Evolutionary conservation across 208 protist genomes (phyloP), one percentile per base, ranked within the genome.

Genomic region (Naegleria gruberi): DNA sequence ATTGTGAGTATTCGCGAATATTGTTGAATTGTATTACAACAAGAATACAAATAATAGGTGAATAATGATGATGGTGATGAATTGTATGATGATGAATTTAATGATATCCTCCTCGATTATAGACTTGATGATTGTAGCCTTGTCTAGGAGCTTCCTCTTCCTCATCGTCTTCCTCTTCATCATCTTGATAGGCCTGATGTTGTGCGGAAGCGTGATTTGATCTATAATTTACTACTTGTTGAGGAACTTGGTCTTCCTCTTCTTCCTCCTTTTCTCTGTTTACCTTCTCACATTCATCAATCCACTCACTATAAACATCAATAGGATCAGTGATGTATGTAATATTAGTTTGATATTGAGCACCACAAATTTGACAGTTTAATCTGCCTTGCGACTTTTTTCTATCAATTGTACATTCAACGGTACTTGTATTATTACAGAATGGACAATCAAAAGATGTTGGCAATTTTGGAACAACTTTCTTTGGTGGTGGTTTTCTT

Each of bases 251-350:
- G 17, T 77, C 89, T 26, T 82, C 57, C 10, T 87, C 74, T 30
- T 74, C 89, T 6, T 77, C 37, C 3, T 91, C 88, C 1, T 83
- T 73, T 46, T 89, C 26, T 82, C 7, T 12, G 87, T 94, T 94
- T 43, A 90, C 90, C 34, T 92, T 90, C 41, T 94, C 91, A 83
- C 93, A 95, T 86, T 93, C 91, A 87, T 95, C 93, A 37, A 95
- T 95, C 93, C 93, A 95, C 34, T 95, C 94, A 46, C 92, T 92
- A 82, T 95, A 95, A 40, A 95, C 93, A 91, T 95, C 93, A 81
- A 95, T 90, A 30, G 94, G 91, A 86, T 95, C 92, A 10, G 90
- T 90, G 51, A 95, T 86, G 90, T 90, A 91, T 93, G 92, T 74
- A 26, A 89, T 89, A 15, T n/a, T n/a, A 1, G 65, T 86, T 73